These are phyloP conservation scores for Trypanosoma melophagium DNA, from an alignment of 208 protist species.

Conservation along the genomic window DNA sequence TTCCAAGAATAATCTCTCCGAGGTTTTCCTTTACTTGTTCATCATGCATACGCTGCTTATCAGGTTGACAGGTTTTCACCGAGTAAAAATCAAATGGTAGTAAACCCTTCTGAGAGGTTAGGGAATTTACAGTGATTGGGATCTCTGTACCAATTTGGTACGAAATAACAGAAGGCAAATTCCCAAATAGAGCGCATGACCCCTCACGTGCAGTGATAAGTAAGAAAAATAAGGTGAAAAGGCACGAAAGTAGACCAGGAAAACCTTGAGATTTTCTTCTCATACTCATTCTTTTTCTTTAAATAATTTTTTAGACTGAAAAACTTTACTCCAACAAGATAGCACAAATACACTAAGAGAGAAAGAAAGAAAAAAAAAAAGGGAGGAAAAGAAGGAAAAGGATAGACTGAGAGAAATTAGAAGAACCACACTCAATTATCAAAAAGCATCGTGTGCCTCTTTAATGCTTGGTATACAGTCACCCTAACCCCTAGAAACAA, in stretches of 20 bases:
- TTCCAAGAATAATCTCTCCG: conserved; percentile 93
- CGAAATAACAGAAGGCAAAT: conserved; percentile 9
- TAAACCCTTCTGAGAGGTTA: conserved; percentile 84
- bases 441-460: neutral
- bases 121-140: conserved; percentile 80
- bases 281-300: neutral
- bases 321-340: neutral
- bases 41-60: conserved; percentile 25
- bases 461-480: neutral
- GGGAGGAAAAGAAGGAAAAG: neutral
- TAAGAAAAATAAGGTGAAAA: conserved; percentile 2
- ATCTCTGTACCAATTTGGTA: conserved; percentile 24
- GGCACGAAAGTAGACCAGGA: neutral
- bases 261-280: neutral
- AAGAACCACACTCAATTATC: neutral
- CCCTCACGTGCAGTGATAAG: neutral
- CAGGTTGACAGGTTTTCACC: conserved; percentile 86
- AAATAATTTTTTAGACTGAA: neutral
- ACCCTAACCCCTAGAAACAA: no score
- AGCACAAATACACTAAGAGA: neutral
- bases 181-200: conserved; percentile 18
- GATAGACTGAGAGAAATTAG: neutral
- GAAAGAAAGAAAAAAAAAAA: neutral
- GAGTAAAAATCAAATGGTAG: conserved; percentile 94
- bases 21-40: conserved; percentile 80